phyloP scores from a whole-genome alignment of 345 rosid genomes.

The Pistacia vera region DNA sequence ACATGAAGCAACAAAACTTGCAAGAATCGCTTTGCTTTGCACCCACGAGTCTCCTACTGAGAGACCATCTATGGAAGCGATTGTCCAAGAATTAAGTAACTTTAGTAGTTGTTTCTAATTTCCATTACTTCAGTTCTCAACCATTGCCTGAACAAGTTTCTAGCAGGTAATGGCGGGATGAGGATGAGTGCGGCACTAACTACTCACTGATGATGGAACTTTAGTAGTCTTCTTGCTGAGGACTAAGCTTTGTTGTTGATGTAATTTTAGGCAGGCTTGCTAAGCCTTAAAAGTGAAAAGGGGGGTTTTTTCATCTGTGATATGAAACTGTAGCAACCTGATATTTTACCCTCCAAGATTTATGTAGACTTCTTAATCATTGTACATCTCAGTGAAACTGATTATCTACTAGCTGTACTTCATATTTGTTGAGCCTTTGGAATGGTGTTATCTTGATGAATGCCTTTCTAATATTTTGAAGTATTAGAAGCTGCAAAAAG shows the following conservation, averaged over 20 bases:
- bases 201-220: conserved; percentile 18
- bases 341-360: background rate
- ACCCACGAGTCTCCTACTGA: conserved; percentile 70
- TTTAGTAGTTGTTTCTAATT: conserved; percentile 73
- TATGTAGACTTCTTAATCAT: background rate
- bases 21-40: conserved; percentile 72
- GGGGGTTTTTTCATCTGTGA: conserved; percentile 10
- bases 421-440: background rate
- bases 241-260: conserved; percentile 15
- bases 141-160: conserved; percentile 13
- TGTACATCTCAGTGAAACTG: background rate
- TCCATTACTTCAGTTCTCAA: background rate
- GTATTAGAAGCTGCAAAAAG: too few species aligned
- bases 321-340: background rate
- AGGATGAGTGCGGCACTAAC: conserved; percentile 15
- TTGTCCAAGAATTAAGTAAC: conserved; percentile 70
- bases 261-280: background rate
- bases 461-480: background rate
- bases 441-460: background rate
- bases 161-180: background rate
- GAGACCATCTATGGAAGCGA: conserved; percentile 77
- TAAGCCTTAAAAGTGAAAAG: conserved; percentile 3
- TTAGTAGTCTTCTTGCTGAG: conserved; percentile 31
- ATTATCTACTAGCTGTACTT: background rate
- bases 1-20: conserved; percentile 71